A percentile compares a stretch with the other conserved stretches of the same genome.
These are phyloP conservation scores for Botryotinia globosa DNA, from an alignment of 2,329 filamentous ascomycete species.

Conservation along the genomic window DNA sequence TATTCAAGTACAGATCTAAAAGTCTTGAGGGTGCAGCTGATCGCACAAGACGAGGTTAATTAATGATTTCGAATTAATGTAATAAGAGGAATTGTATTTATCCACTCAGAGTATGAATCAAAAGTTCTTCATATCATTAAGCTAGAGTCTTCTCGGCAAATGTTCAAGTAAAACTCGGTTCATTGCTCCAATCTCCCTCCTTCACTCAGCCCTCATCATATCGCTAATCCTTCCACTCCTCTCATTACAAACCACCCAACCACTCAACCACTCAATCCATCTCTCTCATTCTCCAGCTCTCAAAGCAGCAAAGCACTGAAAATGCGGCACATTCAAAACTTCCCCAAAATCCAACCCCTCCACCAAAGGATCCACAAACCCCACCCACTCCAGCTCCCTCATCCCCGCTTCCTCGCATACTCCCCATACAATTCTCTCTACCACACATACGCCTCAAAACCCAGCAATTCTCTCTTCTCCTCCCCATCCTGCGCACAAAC, in stretches of 20 bases:
- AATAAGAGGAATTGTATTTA: background rate
- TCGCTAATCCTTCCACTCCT: background rate
- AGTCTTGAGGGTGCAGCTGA: background rate
- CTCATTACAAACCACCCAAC: background rate
- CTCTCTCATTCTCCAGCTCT: background rate
- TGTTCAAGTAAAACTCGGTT: background rate
- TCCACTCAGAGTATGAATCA: background rate
- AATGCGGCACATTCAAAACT: background rate
- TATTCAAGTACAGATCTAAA: background rate
- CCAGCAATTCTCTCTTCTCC: background rate
- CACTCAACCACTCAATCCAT: background rate
- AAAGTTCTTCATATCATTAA: background rate
- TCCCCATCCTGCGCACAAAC: background rate
- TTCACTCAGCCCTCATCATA: background rate
- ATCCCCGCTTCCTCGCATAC: background rate
- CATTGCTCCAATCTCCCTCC: background rate
- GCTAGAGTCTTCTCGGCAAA: background rate
- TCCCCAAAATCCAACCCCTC: background rate
- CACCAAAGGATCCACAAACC: background rate
- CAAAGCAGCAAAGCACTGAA: background rate
- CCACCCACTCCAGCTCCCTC: background rate
- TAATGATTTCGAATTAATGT: background rate
- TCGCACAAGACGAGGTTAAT: background rate
- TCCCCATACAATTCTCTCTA: background rate
- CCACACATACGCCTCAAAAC: background rate